A percentile compares a stretch with the other conserved stretches of the same genome.
Conservation (phyloP, 257 asterid genomes). For the Solanum tarapatanum region DNA sequence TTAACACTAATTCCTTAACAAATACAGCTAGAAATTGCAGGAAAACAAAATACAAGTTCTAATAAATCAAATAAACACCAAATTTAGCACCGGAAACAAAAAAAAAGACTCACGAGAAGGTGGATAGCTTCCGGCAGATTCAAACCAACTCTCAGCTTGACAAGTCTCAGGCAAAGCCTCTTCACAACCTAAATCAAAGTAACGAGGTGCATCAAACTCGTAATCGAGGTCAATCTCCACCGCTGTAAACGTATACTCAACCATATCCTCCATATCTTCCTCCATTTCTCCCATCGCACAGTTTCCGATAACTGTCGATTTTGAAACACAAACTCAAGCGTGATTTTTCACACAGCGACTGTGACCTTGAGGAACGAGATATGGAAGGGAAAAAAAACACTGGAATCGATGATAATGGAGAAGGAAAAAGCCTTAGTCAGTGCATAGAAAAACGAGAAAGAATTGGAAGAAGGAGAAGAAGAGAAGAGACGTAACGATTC, state of each 20-base stretch:
- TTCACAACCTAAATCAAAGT: conserved; percentile 51
- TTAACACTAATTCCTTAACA: background rate
- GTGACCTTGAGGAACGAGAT: background rate
- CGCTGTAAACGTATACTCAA: conserved; percentile 51
- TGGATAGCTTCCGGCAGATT: conserved; percentile 68
- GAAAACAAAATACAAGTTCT: background rate
- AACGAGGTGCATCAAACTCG: conserved; percentile 83
- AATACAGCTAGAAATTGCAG: background rate
- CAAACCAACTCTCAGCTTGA: conserved; percentile 74
- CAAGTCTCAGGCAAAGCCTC: conserved; percentile 52
- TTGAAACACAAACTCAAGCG: background rate
- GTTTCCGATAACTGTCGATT: background rate
- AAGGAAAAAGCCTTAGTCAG: conserved; percentile 3
- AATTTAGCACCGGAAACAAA: background rate
- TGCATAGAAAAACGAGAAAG: background rate
- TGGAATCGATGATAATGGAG: background rate
- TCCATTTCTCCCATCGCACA: conserved; percentile 24
- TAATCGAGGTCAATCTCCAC: conserved; percentile 83
- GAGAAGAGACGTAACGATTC: conserved; percentile 22
- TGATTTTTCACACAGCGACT: background rate
- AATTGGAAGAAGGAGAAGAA: conserved; percentile 10
- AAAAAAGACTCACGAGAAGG: conserved; percentile 63
- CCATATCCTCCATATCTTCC: conserved; percentile 46
- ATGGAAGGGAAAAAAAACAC: background rate
- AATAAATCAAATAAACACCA: background rate